phyloP scores from a whole-genome alignment of 345 rosid species.

The Melaleuca alternifolia region DNA sequence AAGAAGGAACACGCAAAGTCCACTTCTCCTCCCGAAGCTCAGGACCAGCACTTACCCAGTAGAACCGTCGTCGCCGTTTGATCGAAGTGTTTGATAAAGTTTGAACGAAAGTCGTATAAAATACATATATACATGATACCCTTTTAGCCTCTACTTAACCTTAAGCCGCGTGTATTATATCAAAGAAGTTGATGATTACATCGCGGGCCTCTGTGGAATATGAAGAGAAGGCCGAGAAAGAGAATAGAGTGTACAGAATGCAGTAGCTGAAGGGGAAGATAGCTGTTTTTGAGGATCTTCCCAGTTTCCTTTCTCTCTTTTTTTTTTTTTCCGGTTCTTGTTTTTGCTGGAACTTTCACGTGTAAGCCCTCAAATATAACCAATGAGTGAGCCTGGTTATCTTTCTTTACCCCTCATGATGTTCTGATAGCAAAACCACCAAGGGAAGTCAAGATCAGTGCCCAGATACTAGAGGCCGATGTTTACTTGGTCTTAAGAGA shows the following conservation, averaged over 20 bases:
- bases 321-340: not conserved
- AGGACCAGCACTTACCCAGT: conserved; percentile 17
- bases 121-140: not conserved
- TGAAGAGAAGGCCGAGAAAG: not conserved
- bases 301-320: not conserved
- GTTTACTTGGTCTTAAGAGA: not conserved
- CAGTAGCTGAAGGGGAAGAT: not conserved
- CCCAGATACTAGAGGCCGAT: not conserved
- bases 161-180: not conserved
- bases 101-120: not conserved
- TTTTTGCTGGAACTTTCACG: not conserved
- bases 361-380: not conserved
- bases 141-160: not conserved
- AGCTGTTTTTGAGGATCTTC: not conserved
- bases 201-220: not conserved
- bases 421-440: not conserved
- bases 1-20: conserved; percentile 33
- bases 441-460: not conserved
- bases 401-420: not conserved
- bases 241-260: not conserved
- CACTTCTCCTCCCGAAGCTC: conserved; percentile 18
- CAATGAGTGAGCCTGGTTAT: not conserved
- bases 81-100: not conserved
- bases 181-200: not conserved
- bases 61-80: conserved; percentile 46